Evolutionary conservation across 176 grass and related monocot species (phyloP), one percentile per base, ranked within the genome.

Genomic region (Areca catechu): DNA sequence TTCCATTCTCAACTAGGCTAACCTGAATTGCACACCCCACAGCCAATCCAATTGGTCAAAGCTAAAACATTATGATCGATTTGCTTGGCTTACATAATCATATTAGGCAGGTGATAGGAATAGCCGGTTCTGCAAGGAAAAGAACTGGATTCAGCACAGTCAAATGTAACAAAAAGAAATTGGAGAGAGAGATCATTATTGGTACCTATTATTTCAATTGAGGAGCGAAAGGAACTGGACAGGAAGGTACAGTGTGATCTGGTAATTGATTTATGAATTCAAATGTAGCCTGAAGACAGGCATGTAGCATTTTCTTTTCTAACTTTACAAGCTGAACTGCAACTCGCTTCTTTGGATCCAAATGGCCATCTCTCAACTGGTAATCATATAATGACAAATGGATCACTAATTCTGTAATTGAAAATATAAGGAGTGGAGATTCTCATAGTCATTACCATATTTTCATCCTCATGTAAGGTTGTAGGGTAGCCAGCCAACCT

Each of bases 261-360:
- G 93, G 87, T 81, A 98, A 82, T 9, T 82, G 62, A 48, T 72
- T 78, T 85, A 88, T 92, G 24, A 98, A 70, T 68, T 85, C 76
- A 5, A 70, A 75, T 62, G 73, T 80, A 63, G 69, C 87, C 76
- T 79, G 73, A 61, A 97, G 77, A 78, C 84, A 97, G 48, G 72
- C 84, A 88, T 92, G 93, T 48, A 97, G 71, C 62, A 97, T 88
- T 77, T 82, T 97, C 78, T 97, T 97, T 60, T 97, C 93, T 50
- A 92, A 69, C 62, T 77, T 92, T 61, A 92, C 72, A 79, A 92
- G 93, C 47, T 89, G 83, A 50, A 71, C 76, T 49, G 93, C 84
- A 60, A 97, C 93, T 71, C 82, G 74, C 52, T 77, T 97, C 75
- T 97, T 97, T 59, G 87, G 81, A 62, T 88, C 69, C 87, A 97